Evolutionary conservation across 1,284 basidiomycete species (phyloP).

Genomic region (Volvariella surrecta): DNA sequence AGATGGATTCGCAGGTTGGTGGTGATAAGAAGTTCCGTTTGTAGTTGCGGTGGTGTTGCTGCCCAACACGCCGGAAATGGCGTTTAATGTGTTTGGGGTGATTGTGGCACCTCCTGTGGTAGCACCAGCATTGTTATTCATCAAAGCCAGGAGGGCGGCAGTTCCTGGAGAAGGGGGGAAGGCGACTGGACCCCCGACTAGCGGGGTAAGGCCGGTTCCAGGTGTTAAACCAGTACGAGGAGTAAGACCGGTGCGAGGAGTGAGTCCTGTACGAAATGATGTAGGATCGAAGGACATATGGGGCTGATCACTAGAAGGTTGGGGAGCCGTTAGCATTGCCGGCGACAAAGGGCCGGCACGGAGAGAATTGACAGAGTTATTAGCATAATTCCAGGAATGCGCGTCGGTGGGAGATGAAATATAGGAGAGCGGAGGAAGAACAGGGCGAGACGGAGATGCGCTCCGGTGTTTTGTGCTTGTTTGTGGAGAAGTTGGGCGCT

Average conservation of each 20-base stretch:
- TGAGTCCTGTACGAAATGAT: constrained; percentile 79
- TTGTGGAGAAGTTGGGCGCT: constrained; percentile 18
- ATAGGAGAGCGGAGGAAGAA: constrained; percentile 81
- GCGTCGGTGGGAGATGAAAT: constrained; percentile 76
- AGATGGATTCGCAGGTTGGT: constrained; percentile 19
- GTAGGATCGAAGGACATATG: constrained; percentile 64
- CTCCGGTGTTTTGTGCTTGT: constrained; percentile 21
- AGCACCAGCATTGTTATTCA: constrained; percentile 53
- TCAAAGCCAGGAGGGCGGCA: constrained; percentile 87
- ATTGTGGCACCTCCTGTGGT: constrained; percentile 59
- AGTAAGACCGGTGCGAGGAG: constrained; percentile 83
- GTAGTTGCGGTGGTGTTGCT: constrained; percentile 19
- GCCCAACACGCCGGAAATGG: constrained; percentile 68
- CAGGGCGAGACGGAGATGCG: constrained; percentile 35
- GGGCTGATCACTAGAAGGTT: constrained; percentile 29
- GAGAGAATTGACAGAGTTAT: constrained; percentile 65
- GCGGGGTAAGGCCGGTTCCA: constrained; percentile 78
- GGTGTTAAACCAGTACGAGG: constrained; percentile 79
- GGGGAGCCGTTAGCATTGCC: constrained; percentile 90
- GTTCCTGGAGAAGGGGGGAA: constrained; percentile 90
- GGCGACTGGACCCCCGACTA: constrained; percentile 64
- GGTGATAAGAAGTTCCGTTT: constrained; percentile 14
- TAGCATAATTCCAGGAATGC: constrained; percentile 41
- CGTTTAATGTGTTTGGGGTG: constrained; percentile 85
- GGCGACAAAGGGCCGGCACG: constrained; percentile 89